Percentiles rank a stretch among this genome's conserved stretches.
Evolutionary conservation across 768 basidiomycete genomes (phyloP).

Genomic region (Strobilomyces confusus): DNA sequence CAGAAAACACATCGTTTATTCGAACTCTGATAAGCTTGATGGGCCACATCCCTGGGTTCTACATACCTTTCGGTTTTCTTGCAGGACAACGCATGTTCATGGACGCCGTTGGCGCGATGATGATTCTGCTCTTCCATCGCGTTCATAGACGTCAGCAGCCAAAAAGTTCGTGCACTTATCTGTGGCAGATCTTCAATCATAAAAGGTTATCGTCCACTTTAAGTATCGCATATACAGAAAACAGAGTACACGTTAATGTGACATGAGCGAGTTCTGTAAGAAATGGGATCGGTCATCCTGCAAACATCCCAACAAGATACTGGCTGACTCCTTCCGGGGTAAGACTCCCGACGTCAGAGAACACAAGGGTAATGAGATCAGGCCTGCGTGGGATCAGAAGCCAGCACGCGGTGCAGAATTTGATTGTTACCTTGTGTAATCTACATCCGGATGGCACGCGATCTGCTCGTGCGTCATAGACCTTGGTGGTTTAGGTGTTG

Average conservation of each 20-base stretch:
- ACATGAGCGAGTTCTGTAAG: background rate
- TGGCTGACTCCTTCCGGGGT: conserved; percentile 93
- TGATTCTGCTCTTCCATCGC: conserved; percentile 6
- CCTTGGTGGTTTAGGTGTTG: conserved; percentile 9
- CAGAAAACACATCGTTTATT: conserved; percentile 16
- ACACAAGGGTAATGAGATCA: conserved; percentile 89
- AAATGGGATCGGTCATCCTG: conserved; percentile 44
- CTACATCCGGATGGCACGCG: conserved; percentile 79
- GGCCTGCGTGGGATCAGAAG: conserved; percentile 50
- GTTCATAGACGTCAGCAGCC: conserved; percentile 8
- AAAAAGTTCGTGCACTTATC: conserved; percentile 18
- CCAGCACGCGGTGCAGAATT: conserved; percentile 8
- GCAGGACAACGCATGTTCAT: conserved; percentile 19
- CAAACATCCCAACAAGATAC: conserved; percentile 93
- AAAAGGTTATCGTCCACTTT: conserved; percentile 38
- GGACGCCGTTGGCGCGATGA: conserved; percentile 8
- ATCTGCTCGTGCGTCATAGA: conserved; percentile 80
- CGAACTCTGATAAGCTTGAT: conserved; percentile 22
- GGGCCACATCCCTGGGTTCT: conserved; percentile 13
- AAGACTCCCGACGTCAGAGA: conserved; percentile 90
- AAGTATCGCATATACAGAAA: conserved; percentile 16
- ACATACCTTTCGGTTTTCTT: conserved; percentile 12
- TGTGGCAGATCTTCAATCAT: conserved; percentile 18
- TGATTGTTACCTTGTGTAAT: conserved; percentile 77
- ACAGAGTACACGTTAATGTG: conserved; percentile 7